A percentile compares a stretch with the other conserved stretches of the same genome.
These are phyloP conservation scores for Parvularia atlantis DNA, from an alignment of 78 protist species.

Conservation along the genomic window DNA sequence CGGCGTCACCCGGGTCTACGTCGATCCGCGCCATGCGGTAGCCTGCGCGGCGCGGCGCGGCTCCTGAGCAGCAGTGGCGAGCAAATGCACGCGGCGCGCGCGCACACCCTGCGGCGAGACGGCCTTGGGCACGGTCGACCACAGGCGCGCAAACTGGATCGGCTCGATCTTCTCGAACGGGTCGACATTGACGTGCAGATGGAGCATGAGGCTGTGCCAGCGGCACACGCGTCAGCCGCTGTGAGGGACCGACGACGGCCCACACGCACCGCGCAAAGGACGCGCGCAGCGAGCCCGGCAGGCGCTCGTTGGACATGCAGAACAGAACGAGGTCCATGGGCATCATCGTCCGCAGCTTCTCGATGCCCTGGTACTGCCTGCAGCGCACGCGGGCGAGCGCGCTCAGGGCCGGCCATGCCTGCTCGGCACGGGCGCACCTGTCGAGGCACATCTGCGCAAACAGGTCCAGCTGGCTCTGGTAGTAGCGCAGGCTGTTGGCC, in stretches of 20 bases:
- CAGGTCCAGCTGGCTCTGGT: slow-evolving; percentile 19
- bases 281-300: slow-evolving; percentile 14
- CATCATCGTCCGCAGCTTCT: not conserved
- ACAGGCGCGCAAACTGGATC: slow-evolving; percentile 9
- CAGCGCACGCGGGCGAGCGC: no score
- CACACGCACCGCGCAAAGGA: not conserved
- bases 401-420: no score
- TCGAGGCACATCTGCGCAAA: slow-evolving; percentile 21
- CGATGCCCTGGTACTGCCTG: slow-evolving; percentile 25
- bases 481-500: not conserved
- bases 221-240: no score
- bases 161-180: slow-evolving; percentile 17
- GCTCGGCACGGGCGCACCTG: no score
- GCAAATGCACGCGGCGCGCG: no score
- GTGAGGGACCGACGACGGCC: no score
- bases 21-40: no score
- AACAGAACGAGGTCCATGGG: not conserved
- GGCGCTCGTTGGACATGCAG: not conserved
- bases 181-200: slow-evolving; percentile 15
- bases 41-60: no score
- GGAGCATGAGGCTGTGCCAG: slow-evolving; percentile 4
- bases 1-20: no score
- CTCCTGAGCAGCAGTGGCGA: no score
- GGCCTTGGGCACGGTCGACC: not conserved
- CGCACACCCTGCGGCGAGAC: no score